Base-by-base conservation (phyloP, 176 grass and related monocot species). In the Pontederia paniculata region DNA sequence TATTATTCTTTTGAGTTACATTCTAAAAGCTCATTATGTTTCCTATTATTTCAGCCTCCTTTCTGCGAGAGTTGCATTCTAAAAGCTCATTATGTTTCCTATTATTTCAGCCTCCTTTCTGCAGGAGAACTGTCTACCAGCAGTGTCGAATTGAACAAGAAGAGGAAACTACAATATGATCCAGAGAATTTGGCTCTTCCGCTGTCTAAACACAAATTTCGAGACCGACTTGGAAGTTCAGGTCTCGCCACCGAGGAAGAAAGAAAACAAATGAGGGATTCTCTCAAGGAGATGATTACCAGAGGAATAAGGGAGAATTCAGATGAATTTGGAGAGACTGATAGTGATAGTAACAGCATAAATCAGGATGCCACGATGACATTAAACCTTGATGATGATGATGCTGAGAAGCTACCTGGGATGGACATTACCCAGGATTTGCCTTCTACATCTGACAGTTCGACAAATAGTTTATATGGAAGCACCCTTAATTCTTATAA, bases 331-430 rank as follows among this genome's bases (percentile, higher is more conserved):
- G 64, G 17, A 44, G 50, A 67, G 14, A 53, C 50, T 43, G 28
- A 54, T 31, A 21, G 21, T 51, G 64, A 67, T 20, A 44, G 64
- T 42, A 54, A 67, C 64, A 67, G 31, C 10, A 23, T 44, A 23
- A 63, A 45, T 14, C 44, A 63, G 47, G 60, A 48, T 13, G 16
- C 44, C 10, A 63, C 60, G 49, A 54, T 54, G 64, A 53, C 64
- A 67, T 12, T 54, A 21, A 50, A 67, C 64, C n/a, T 67, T n/a
- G 45, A 50, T 53, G 64, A 52, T 67, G 64, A 52, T 54, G 49
- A 44, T 53, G 48, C 49, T 41, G 64, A 53, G 50, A 54, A 67
- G 25, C 12, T 17, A 43, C 43, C 15, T 9, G 64, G 17, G 10
- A 67, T 37, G 28, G 28, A 54, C 43, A 54, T 18, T 10, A 2